Percentiles rank a stretch among this genome's conserved stretches.
Evolutionary conservation across 2,329 filamentous ascomycete genomes (phyloP).

Genomic region (Pseudocercospora fijiensis): DNA sequence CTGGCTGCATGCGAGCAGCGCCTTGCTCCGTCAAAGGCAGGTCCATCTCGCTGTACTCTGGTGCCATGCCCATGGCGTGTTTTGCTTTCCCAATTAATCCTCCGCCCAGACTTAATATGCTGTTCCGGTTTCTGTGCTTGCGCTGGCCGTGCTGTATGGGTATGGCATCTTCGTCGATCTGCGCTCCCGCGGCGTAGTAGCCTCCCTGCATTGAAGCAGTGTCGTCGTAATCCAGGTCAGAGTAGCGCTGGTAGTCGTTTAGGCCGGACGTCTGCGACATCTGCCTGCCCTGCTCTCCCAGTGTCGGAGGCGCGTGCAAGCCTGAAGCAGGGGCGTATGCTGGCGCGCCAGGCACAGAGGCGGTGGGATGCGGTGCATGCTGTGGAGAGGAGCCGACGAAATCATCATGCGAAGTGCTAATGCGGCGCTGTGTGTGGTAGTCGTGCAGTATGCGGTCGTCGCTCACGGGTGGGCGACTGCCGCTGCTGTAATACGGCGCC

Average conservation of each 20-base stretch:
- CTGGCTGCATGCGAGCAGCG: slow-evolving; percentile 34
- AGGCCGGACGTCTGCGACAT: slow-evolving; percentile 78
- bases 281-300: slow-evolving; percentile 42
- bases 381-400: slow-evolving; percentile 65
- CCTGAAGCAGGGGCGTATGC: slow-evolving; percentile 39
- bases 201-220: slow-evolving; percentile 48
- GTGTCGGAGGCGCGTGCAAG: slow-evolving; percentile 40
- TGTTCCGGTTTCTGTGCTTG: slow-evolving; percentile 68
- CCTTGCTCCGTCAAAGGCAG: slow-evolving; percentile 82
- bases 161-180: slow-evolving; percentile 57
- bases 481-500: slow-evolving; percentile 69
- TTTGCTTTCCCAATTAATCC: slow-evolving; percentile 85
- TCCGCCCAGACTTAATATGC: slow-evolving; percentile 81
- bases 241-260: slow-evolving; percentile 87
- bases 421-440: slow-evolving; percentile 69
- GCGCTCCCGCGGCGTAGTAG: slow-evolving; percentile 72
- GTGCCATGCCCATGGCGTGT: slow-evolving; percentile 83
- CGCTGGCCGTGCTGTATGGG: slow-evolving; percentile 52
- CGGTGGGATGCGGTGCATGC: slow-evolving; percentile 43
- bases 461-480: slow-evolving; percentile 73
- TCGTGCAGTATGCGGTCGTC: slow-evolving; percentile 77
- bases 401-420: slow-evolving; percentile 90
- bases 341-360: slow-evolving; percentile 48
- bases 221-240: slow-evolving; percentile 75
- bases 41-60: slow-evolving; percentile 95